phyloP scores from a whole-genome alignment of 2,329 filamentous ascomycete genomes.

The Sporothrix pallida region DNA sequence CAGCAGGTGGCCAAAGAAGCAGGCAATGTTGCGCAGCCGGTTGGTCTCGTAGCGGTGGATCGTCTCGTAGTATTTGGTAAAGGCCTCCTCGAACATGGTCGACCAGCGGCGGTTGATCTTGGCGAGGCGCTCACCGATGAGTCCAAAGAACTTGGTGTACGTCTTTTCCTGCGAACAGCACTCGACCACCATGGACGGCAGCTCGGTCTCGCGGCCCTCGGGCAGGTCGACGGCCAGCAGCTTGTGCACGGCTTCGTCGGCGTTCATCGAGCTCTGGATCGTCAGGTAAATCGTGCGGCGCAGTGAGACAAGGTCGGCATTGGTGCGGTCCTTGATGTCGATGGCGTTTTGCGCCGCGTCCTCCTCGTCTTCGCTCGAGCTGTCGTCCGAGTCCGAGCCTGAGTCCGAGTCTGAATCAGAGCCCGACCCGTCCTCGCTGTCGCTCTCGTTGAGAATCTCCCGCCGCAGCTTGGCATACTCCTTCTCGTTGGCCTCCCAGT shows the following conservation, averaged over 20 bases:
- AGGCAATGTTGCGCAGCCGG: slow-evolving; percentile 88
- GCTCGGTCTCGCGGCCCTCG: slow-evolving; percentile 81
- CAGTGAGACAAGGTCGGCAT: slow-evolving; percentile 91
- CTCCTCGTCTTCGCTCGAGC: slow-evolving; percentile 64
- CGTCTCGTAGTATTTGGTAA: slow-evolving; percentile 93
- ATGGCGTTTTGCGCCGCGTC: slow-evolving; percentile 79
- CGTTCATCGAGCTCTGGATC: slow-evolving; percentile 94
- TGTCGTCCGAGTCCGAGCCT: slow-evolving; percentile 55
- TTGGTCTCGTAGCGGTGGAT: slow-evolving; percentile 98
- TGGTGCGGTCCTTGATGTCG: slow-evolving; percentile 97
- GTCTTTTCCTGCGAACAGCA: slow-evolving; percentile 96
- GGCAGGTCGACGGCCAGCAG: slow-evolving; percentile 93
- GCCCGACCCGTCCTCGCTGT: slow-evolving; percentile 66
- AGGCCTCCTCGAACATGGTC: slow-evolving; percentile 87
- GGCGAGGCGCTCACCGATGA: slow-evolving; percentile 92
- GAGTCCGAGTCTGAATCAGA: slow-evolving; percentile 52
- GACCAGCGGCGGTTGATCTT: slow-evolving; percentile 96
- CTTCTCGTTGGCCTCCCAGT: slow-evolving; percentile 90
- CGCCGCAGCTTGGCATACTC: slow-evolving; percentile 89
- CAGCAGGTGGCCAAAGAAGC: slow-evolving; percentile 92
- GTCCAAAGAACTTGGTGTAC: slow-evolving; percentile 95
- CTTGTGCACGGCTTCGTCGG: slow-evolving; percentile 97
- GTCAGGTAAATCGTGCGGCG: slow-evolving; percentile 95
- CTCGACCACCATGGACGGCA: slow-evolving; percentile 96
- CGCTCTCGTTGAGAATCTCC: slow-evolving; percentile 92